These are phyloP conservation scores for Aspergillus hancockii DNA, from an alignment of 495 filamentous ascomycete species.

Conservation along the genomic window DNA sequence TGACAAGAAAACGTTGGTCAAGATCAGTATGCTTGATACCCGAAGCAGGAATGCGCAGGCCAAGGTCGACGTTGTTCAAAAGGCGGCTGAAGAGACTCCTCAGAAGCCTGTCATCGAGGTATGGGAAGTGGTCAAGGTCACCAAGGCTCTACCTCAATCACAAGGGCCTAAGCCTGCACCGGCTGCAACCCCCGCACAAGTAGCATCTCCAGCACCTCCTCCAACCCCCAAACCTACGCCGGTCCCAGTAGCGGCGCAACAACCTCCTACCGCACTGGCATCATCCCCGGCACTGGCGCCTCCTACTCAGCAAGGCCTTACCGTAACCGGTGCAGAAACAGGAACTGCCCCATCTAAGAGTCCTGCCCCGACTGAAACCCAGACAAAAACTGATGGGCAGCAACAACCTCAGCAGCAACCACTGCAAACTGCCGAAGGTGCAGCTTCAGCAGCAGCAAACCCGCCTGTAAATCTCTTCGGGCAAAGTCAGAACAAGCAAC, in stretches of 20 bases:
- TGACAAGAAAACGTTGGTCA: constrained; percentile 65
- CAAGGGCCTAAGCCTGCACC: constrained; percentile 35
- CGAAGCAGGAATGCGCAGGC: constrained; percentile 61
- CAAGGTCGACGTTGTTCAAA: constrained; percentile 76
- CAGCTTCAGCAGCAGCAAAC: constrained; percentile 4
- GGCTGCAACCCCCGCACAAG: constrained; percentile 31
- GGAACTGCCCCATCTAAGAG: constrained; percentile 11
- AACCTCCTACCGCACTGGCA: constrained; percentile 24
- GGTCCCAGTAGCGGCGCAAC: constrained; percentile 27
- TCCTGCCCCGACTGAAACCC: constrained; percentile 7
- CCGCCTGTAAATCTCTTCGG: constrained; percentile 34
- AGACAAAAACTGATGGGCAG: constrained; percentile 13
- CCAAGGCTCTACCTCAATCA: constrained; percentile 58
- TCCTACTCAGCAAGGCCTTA: constrained; percentile 13
- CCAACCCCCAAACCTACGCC: constrained; percentile 16
- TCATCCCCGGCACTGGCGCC: constrained; percentile 16
- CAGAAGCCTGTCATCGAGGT: constrained; percentile 79
- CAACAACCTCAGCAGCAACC: constrained; percentile 14
- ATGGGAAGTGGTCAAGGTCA: constrained; percentile 74
- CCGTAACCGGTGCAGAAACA: constrained; percentile 10
- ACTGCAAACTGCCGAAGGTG: not conserved
- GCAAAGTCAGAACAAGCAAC: constrained; percentile 32
- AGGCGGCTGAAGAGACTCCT: constrained; percentile 80
- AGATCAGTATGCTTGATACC: constrained; percentile 79
- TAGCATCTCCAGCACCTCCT: constrained; percentile 29